phyloP scores from a whole-genome alignment of 352 stramenopile species.

The Pythium utonaiense region DNA sequence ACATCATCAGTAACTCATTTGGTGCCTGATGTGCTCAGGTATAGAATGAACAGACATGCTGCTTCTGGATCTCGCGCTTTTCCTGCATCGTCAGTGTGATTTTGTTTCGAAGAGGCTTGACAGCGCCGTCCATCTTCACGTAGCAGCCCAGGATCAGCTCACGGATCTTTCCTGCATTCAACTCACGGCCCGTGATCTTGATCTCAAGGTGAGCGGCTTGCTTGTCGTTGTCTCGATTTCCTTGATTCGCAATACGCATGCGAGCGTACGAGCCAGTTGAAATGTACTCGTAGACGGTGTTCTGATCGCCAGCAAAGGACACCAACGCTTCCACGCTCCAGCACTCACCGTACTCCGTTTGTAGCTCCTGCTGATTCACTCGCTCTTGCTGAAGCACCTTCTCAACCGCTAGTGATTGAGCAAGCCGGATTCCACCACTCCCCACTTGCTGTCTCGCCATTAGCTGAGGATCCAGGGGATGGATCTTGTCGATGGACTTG shows the following conservation, averaged over 20 bases:
- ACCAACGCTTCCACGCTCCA: slow-evolving; percentile 64
- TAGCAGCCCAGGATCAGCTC: slow-evolving; percentile 63
- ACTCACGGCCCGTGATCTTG: slow-evolving; percentile 39
- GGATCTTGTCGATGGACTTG: slow-evolving; percentile 46
- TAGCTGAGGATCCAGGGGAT: slow-evolving; percentile 26
- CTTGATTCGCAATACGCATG: slow-evolving; percentile 7
- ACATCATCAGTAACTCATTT: slow-evolving; percentile 3
- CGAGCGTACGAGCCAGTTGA: slow-evolving; percentile 48
- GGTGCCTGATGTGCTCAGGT: too few relatives aligned
- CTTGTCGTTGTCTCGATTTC: neutral
- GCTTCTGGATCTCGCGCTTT: slow-evolving; percentile 63
- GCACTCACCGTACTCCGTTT: slow-evolving; percentile 22
- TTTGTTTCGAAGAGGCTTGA: slow-evolving; percentile 40
- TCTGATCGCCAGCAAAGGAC: slow-evolving; percentile 42
- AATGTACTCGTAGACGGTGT: slow-evolving; percentile 49
- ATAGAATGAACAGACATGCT: slow-evolving; percentile 46
- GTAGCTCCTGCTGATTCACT: neutral
- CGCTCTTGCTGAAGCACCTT: slow-evolving; percentile 31
- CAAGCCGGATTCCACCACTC: slow-evolving; percentile 42
- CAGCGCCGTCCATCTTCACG: slow-evolving; percentile 30
- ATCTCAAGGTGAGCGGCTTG: slow-evolving; percentile 26
- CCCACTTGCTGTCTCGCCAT: slow-evolving; percentile 16
- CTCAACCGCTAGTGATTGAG: slow-evolving; percentile 40
- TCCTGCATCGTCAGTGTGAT: slow-evolving; percentile 46
- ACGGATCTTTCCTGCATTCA: slow-evolving; percentile 43